A percentile compares a stretch with the other conserved stretches of the same genome.
phyloP scores from a whole-genome alignment of 495 filamentous ascomycete species.

The Letharia lupina region DNA sequence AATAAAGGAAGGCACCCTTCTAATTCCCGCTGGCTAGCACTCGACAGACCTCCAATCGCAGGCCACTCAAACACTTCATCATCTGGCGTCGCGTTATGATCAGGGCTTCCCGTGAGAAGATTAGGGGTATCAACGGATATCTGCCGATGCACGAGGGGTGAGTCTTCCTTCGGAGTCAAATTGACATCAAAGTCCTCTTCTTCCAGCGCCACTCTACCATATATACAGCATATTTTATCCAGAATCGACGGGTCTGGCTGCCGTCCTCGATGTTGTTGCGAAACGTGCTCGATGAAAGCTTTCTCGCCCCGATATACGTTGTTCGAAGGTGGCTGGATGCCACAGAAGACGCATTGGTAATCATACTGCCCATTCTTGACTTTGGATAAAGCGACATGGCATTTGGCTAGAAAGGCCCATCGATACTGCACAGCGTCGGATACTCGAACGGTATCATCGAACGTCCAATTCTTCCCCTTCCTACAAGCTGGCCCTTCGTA shows the following conservation, averaged over 20 bases:
- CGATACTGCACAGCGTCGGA: conserved; percentile 33
- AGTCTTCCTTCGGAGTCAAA: conserved; percentile 18
- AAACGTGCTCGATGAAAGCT: conserved; percentile 37
- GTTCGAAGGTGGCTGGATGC: conserved; percentile 26
- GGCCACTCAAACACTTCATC: background rate
- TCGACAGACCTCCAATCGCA: background rate
- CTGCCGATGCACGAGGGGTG: background rate
- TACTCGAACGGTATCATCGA: conserved; percentile 27
- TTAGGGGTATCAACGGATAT: background rate
- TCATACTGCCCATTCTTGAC: conserved; percentile 23
- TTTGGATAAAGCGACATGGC: conserved; percentile 30
- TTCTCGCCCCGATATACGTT: conserved; percentile 30
- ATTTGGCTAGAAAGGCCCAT: conserved; percentile 43
- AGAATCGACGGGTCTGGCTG: conserved; percentile 6
- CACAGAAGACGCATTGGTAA: conserved; percentile 41
- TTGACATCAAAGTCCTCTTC: conserved; percentile 37
- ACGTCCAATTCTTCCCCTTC: conserved; percentile 21
- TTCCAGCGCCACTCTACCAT: conserved; percentile 26
- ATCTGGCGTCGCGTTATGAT: background rate
- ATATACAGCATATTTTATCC: conserved; percentile 26
- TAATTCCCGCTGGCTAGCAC: background rate
- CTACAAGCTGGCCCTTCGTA: conserved; percentile 33
- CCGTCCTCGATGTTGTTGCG: conserved; percentile 27
- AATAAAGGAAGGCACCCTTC: background rate
- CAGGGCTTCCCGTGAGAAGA: background rate